These are phyloP conservation scores for Colletotrichum tanaceti DNA, from an alignment of 2,329 filamentous ascomycete genomes.

Conservation along the genomic window DNA sequence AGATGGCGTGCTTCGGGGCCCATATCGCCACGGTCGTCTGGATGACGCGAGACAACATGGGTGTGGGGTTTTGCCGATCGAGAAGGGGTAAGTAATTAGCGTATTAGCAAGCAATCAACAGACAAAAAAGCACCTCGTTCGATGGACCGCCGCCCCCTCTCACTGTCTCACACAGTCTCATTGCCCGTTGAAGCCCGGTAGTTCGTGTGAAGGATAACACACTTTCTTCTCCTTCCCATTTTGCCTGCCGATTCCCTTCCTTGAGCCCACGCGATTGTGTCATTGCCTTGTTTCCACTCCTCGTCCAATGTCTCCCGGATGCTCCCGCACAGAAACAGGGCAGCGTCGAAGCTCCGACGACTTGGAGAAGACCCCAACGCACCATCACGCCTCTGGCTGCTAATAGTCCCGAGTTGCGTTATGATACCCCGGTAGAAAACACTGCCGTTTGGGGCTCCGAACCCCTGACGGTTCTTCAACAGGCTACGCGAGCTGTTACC, in stretches of 20 bases:
- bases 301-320: neutral
- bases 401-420: slow-evolving; percentile 15
- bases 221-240: neutral
- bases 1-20: slow-evolving; percentile 40
- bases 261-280: neutral
- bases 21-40: slow-evolving; percentile 38
- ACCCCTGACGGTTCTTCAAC: slow-evolving; percentile 17
- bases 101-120: no score
- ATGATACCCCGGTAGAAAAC: slow-evolving; percentile 6
- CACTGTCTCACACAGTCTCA: no score
- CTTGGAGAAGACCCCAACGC: slow-evolving; percentile 17
- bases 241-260: neutral
- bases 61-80: slow-evolving; percentile 15
- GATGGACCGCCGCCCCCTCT: no score
- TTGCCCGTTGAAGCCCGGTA: neutral
- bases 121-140: no score
- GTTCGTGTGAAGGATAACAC: neutral
- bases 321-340: slow-evolving; percentile 7
- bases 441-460: neutral
- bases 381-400: neutral
- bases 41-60: slow-evolving; percentile 38
- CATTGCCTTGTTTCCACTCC: slow-evolving; percentile 1
- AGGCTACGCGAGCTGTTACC: slow-evolving; percentile 8
- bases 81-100: no score
- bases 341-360: slow-evolving; percentile 8